Evolutionary conservation across 306 rosid species (phyloP).

Genomic region (Begonia peltatifolia): DNA sequence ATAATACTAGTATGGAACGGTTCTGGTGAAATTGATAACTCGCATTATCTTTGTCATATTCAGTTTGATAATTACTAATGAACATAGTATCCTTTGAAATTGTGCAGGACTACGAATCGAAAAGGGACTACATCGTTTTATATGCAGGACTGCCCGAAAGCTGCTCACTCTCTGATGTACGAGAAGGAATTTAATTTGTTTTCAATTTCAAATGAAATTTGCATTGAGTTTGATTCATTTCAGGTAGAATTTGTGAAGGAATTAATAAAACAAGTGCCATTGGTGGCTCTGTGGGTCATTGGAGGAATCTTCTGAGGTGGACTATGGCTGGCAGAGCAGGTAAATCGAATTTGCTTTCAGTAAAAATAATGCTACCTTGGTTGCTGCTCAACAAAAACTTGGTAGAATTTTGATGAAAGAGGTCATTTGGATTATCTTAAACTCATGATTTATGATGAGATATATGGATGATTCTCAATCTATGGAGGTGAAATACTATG

Average conservation of each 20-base stretch:
- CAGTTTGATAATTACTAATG: no score
- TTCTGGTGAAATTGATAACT: background rate
- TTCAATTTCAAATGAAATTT: background rate
- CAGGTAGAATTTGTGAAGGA: slow-evolving; percentile 67
- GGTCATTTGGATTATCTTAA: slow-evolving; percentile 1
- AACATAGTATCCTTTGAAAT: no score
- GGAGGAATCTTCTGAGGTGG: slow-evolving; percentile 18
- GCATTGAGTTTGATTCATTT: background rate
- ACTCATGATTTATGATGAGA: slow-evolving; percentile 9
- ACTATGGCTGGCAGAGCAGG: slow-evolving; percentile 33
- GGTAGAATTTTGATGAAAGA: slow-evolving; percentile 29
- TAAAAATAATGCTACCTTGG: slow-evolving; percentile 57
- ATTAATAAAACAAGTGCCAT: slow-evolving; percentile 54
- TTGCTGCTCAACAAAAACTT: slow-evolving; percentile 40
- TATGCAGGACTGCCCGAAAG: slow-evolving; percentile 66
- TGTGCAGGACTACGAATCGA: slow-evolving; percentile 62
- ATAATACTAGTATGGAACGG: background rate
- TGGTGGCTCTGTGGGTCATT: slow-evolving; percentile 73
- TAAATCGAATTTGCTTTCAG: slow-evolving; percentile 83
- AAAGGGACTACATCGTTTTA: slow-evolving; percentile 48
- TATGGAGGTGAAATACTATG: no score
- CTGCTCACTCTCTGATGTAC: slow-evolving; percentile 57
- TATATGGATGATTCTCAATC: no score
- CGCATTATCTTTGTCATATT: no score
- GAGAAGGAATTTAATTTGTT: slow-evolving; percentile 1